phyloP scores from a whole-genome alignment of 768 basidiomycete species.

The Amanita subjunquillea region DNA sequence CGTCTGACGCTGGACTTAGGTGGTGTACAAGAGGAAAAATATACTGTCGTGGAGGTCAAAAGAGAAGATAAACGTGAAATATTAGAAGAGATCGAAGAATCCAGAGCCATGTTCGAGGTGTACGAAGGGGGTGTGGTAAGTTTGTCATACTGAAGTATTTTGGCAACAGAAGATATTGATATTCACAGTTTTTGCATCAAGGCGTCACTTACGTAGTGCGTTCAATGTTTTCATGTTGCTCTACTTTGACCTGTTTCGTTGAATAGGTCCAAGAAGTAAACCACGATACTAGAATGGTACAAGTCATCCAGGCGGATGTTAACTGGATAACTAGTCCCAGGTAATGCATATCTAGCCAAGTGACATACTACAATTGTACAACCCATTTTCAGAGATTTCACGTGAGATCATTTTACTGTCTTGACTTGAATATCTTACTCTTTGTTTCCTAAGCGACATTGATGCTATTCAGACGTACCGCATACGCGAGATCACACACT shows the following conservation, averaged over 20 bases:
- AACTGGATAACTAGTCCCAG: conserved; percentile 75
- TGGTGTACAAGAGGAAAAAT: conserved; percentile 69
- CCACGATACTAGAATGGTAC: conserved; percentile 69
- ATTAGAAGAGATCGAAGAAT: conserved; percentile 77
- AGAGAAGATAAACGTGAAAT: conserved; percentile 23
- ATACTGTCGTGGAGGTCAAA: conserved; percentile 60
- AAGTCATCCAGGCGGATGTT: conserved; percentile 63
- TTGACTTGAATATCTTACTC: neutral
- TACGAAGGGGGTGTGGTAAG: conserved; percentile 83
- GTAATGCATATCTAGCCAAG: conserved; percentile 19
- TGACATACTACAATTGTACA: neutral
- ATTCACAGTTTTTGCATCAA: conserved; percentile 73
- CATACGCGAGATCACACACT: conserved; percentile 47
- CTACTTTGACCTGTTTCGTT: neutral
- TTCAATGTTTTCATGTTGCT: neutral
- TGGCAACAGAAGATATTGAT: neutral
- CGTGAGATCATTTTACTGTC: conserved; percentile 31
- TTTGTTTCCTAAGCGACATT: conserved; percentile 40
- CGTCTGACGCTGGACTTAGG: conserved; percentile 17
- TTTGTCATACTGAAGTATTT: conserved; percentile 4
- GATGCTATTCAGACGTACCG: conserved; percentile 71
- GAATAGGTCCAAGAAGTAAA: conserved; percentile 65
- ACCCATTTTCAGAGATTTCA: conserved; percentile 47
- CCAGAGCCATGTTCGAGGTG: conserved; percentile 76
- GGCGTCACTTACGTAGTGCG: conserved; percentile 70